These are phyloP conservation scores for Apostasia shenzhenica DNA, from an alignment of 106 monocot genomes.

Conservation along the genomic window DNA sequence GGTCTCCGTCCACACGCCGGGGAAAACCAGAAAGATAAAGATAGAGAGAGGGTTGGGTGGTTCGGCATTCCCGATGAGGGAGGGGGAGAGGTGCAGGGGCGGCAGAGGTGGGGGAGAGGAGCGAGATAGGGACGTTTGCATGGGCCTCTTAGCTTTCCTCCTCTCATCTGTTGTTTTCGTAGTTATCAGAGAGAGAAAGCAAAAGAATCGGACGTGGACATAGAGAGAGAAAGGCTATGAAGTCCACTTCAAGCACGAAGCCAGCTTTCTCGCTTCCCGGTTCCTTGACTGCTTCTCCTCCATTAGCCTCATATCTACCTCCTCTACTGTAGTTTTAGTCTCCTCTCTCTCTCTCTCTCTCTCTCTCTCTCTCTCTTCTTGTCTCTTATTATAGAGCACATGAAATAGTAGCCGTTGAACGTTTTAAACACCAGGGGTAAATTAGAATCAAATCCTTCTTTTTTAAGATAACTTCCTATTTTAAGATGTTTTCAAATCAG, in stretches of 20 bases:
- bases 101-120: constrained; percentile 35
- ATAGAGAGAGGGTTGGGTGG: constrained; percentile 1
- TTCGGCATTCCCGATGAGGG: constrained; percentile 34
- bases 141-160: constrained; percentile 24
- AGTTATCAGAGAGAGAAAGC: constrained; percentile 11
- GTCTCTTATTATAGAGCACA: neutral
- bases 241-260: neutral
- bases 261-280: constrained; percentile 3
- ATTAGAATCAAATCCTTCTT: no score
- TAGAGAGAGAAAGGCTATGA: neutral
- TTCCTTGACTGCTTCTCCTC: constrained; percentile 15
- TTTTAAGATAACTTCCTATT: no score
- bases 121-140: constrained; percentile 40
- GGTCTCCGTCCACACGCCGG: neutral
- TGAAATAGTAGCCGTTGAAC: no score
- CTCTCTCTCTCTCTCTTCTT: constrained; percentile 13
- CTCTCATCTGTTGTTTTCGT: constrained; percentile 27
- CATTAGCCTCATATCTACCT: constrained; percentile 22
- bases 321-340: constrained; percentile 13
- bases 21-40: constrained; percentile 15
- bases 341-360: constrained; percentile 17
- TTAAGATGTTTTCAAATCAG: no score
- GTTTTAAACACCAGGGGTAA: no score
- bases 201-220: neutral
- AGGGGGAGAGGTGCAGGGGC: constrained; percentile 7